Evolutionary conservation across 129 eudicot species (phyloP).

Genomic region (Lactuca saligna): DNA sequence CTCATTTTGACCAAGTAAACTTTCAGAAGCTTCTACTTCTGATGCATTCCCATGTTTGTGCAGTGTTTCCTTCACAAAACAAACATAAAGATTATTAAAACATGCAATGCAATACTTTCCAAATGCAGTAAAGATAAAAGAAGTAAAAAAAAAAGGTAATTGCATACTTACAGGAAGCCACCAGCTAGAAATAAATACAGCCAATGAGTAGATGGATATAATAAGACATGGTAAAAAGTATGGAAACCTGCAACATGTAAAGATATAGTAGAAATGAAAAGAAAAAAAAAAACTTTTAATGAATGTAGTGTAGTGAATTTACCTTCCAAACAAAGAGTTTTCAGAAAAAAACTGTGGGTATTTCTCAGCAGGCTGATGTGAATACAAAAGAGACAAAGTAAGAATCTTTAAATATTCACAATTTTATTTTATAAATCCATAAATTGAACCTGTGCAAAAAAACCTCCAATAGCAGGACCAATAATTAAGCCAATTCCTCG

Average conservation of each 20-base stretch:
- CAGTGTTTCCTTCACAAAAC: conserved; percentile 28
- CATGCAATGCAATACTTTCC: too few species aligned
- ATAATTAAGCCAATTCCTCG: conserved; percentile 41
- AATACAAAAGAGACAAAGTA: not conserved
- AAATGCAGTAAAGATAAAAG: conserved; percentile 1
- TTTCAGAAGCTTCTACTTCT: conserved; percentile 22
- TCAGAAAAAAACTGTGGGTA: conserved; percentile 30
- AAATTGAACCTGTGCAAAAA: conserved; percentile 35
- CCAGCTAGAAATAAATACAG: conserved; percentile 31
- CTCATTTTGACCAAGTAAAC: conserved; percentile 13
- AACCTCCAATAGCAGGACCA: conserved; percentile 52
- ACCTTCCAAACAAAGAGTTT: conserved; percentile 43
- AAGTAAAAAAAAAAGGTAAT: not conserved
- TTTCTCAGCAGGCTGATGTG: conserved; percentile 39
- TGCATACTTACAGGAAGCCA: conserved; percentile 38
- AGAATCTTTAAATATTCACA: not conserved
- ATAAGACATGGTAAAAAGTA: conserved; percentile 30
- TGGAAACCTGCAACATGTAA: conserved; percentile 28
- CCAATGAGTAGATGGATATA: conserved; percentile 24
- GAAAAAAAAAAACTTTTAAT: not conserved
- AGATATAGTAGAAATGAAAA: not conserved
- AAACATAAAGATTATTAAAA: not conserved
- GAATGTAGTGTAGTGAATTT: too few species aligned
- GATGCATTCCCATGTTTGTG: conserved; percentile 25
- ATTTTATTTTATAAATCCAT: not conserved